Percentiles rank a stretch among this genome's conserved stretches.
Conservation (phyloP, 2,329 filamentous ascomycete species). For the Beauveria sp. region DNA sequence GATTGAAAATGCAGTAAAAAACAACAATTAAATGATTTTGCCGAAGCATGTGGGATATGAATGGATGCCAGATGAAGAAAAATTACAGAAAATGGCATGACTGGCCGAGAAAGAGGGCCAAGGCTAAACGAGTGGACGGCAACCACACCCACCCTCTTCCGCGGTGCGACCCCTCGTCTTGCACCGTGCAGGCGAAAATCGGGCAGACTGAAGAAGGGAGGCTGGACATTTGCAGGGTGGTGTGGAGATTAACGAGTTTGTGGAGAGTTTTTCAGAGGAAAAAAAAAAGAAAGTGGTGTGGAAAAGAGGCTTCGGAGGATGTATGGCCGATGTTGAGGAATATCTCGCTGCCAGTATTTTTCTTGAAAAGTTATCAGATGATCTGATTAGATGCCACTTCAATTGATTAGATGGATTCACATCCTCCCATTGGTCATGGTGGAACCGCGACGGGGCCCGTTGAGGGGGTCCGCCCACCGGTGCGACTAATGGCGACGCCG, state of each 20-base stretch:
- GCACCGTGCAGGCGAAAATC: not conserved
- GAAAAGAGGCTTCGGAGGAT: not conserved
- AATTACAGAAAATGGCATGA: not conserved
- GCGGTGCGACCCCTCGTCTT: not conserved
- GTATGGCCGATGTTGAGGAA: no score
- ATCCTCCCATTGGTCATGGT: conserved; percentile 4
- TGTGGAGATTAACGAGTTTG: not conserved
- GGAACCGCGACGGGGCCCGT: not conserved
- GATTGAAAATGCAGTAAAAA: not conserved
- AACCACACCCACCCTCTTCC: not conserved
- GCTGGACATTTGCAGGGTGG: not conserved
- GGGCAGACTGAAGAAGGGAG: not conserved
- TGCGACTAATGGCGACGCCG: not conserved
- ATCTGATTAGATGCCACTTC: conserved; percentile 18
- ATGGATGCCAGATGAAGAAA: not conserved
- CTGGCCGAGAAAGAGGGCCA: not conserved
- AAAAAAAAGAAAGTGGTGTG: not conserved
- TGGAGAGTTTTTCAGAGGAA: not conserved
- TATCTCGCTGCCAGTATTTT: no score
- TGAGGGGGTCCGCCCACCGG: not conserved
- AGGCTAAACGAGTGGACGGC: not conserved
- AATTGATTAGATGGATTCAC: conserved; percentile 14
- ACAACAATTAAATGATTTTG: no score
- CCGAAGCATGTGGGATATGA: not conserved
- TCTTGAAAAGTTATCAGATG: conserved; percentile 17